Percentiles rank a stretch among this genome's conserved stretches.
phyloP scores from a whole-genome alignment of 1,284 basidiomycete genomes.

The Pisolithus thermaeus region DNA sequence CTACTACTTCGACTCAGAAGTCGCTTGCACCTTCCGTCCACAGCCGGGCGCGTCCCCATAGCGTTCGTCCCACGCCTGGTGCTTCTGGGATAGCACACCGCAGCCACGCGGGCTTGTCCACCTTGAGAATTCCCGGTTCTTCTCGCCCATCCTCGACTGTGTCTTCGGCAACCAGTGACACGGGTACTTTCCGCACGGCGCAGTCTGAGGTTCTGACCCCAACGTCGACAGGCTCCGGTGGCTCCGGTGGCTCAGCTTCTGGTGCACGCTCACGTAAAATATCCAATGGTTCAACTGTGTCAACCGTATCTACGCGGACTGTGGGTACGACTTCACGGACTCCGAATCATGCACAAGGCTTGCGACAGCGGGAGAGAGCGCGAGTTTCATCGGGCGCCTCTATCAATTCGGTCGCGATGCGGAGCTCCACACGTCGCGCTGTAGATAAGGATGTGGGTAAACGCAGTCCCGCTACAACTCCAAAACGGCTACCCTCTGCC shows the following conservation, averaged over 20 bases:
- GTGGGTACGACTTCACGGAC: slow-evolving; percentile 21
- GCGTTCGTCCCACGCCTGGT: slow-evolving; percentile 6
- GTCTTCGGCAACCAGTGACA: slow-evolving; percentile 45
- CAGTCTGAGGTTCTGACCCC: slow-evolving; percentile 35
- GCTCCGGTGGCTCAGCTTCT: slow-evolving; percentile 8
- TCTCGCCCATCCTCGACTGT: slow-evolving; percentile 40
- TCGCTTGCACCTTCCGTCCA: slow-evolving; percentile 1
- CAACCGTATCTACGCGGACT: slow-evolving; percentile 34
- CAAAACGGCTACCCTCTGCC: slow-evolving; percentile 18
- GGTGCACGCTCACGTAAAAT: slow-evolving; percentile 34
- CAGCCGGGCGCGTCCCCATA: background rate
- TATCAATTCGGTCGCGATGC: slow-evolving; percentile 18
- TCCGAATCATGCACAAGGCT: background rate
- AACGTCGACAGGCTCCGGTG: slow-evolving; percentile 23
- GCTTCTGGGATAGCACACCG: slow-evolving; percentile 8
- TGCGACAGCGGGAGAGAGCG: slow-evolving; percentile 5
- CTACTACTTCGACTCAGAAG: slow-evolving; percentile 9
- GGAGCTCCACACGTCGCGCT: slow-evolving; percentile 17
- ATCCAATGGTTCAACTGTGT: slow-evolving; percentile 38
- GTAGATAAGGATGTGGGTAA: slow-evolving; percentile 16
- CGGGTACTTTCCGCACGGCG: slow-evolving; percentile 55
- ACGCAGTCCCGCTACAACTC: slow-evolving; percentile 17
- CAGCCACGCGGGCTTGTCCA: slow-evolving; percentile 18
- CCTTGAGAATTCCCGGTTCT: slow-evolving; percentile 30
- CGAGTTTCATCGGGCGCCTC: slow-evolving; percentile 27